Evolutionary conservation across 495 filamentous ascomycete genomes (phyloP), one percentile per base, ranked within the genome.

Genomic region (Hypoxylon fragiforme): DNA sequence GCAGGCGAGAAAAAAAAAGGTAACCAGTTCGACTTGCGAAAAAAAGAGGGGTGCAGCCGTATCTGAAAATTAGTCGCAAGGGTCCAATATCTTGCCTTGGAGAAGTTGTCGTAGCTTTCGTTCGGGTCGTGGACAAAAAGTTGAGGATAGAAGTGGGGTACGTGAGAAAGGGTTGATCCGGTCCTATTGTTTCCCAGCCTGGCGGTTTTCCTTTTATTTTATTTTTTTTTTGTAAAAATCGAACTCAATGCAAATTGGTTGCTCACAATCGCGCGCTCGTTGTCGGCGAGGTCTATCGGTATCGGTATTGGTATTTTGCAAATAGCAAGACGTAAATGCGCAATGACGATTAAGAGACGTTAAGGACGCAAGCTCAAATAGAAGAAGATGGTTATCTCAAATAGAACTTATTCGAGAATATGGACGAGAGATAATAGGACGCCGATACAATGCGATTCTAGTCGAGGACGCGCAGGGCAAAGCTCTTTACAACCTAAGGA

Each of bases 391-490:
- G 24, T 11, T 45, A 28, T 32, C 34, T 30, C 18, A 18, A 41
- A 50, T 12, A 26, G 37, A 47, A 44, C 37, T 43, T 28, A 44
- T 24, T 53, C 43, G 39, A 48, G 47, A 51, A 28, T 4, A 28
- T 9, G 24, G 24, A 9, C 24, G 4, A 28, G n/a, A n/a, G n/a
- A n/a, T n/a, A 28, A 44, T 44, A 24, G 12, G 57, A 56, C 42
- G 47, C 46, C 57, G 51, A 40, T 61, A 56, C 51, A 56, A 55
- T 61, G 51, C 57, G 57, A 61, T 61, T 55, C 42, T 47, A 61
- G 51, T 43, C 36, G 55, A 55, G 49, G 37, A 62, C 43, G 58
- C 43, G 48, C 31, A 38, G 16, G 18, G 45, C 3, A 19, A 22
- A 15, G 16, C 16, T 51, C 47, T 56, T 53, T 22, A 48, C 44